Evolutionary conservation across 2,329 filamentous ascomycete genomes (phyloP), one percentile per base, ranked within the genome.

Genomic region (Alternaria tenuissima): DNA sequence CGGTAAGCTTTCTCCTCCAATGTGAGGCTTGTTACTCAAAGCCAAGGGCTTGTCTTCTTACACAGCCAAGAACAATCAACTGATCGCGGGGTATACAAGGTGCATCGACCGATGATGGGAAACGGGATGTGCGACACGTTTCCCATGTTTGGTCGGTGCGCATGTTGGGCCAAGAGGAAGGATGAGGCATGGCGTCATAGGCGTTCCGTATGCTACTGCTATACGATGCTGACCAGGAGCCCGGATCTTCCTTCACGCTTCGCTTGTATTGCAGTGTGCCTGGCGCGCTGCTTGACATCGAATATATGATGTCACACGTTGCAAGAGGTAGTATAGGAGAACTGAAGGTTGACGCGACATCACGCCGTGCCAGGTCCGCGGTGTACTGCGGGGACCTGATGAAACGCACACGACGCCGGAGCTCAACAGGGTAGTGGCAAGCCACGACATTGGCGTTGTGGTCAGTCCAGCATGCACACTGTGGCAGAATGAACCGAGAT

Each of bases 171-270:
- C 64, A 67, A 71, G 65, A 32, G 43, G 46, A 55, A 62, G 62
- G 56, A 72, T 66, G 47, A 59, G 54, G 57, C 46, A 61, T 68
- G 65, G 64, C 70, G 68, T 71, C 70, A 67, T 67, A 44, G 59
- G 65, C 56, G 57, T 62, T 57, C 41, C 52, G 16, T 22, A 28
- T 39, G 51, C 24, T 43, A 28, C 46, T 42, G 44, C 46, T 51
- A 42, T 22, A 26, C 36, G 38, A 18, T 20, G 32, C 24, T 26
- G 53, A 39, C 32, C 24, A 48, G 28, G 16, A 38, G n/a, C 14
- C 26, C 38, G 28, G 36, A 43, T 51, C 36, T 14, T 26, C 4
- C 11, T 30, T 9, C 28, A 30, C 9, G 11, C 8, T 11, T 30
- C 28, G 9, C 28, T 8, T 43, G 32, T 24, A 28, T 26, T 20